phyloP scores from a whole-genome alignment of 2,329 filamentous ascomycete species.

The Trichophyton equinum region DNA sequence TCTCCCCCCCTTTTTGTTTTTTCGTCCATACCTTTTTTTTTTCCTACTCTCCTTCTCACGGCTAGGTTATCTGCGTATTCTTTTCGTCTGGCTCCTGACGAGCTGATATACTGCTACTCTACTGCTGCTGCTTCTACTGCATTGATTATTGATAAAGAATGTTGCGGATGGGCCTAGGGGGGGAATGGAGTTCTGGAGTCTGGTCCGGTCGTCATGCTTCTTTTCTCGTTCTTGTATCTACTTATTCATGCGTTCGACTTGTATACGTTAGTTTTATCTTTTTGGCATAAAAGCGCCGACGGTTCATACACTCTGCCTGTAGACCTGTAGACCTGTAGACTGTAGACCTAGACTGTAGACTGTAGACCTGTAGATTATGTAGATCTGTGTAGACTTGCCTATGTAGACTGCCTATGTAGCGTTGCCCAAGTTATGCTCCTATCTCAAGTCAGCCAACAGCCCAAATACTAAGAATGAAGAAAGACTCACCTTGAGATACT shows the following conservation, averaged over 20 bases:
- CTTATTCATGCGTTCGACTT: neutral
- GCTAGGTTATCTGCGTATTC: neutral
- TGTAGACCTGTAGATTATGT: no score
- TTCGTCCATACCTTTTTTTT: neutral
- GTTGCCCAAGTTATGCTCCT: slow-evolving; percentile 4
- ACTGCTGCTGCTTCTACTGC: neutral
- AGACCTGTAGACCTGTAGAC: no score
- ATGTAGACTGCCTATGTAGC: neutral
- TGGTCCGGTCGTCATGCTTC: neutral
- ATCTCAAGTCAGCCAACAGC: neutral
- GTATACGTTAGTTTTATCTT: neutral
- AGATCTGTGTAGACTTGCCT: no score
- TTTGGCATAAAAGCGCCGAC: neutral
- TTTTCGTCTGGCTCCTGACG: neutral
- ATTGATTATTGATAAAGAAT: neutral
- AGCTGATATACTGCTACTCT: neutral
- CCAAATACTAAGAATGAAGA: no score
- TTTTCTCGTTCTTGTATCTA: neutral
- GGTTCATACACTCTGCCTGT: neutral
- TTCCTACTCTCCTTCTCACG: neutral
- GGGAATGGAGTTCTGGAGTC: neutral
- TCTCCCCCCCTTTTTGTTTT: neutral
- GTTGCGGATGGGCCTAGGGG: neutral
- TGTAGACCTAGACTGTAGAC: no score
- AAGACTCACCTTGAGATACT: slow-evolving; percentile 68